These are phyloP conservation scores for Poterioochromonas sp. DNA, from an alignment of 352 stramenopile genomes.

Conservation along the genomic window DNA sequence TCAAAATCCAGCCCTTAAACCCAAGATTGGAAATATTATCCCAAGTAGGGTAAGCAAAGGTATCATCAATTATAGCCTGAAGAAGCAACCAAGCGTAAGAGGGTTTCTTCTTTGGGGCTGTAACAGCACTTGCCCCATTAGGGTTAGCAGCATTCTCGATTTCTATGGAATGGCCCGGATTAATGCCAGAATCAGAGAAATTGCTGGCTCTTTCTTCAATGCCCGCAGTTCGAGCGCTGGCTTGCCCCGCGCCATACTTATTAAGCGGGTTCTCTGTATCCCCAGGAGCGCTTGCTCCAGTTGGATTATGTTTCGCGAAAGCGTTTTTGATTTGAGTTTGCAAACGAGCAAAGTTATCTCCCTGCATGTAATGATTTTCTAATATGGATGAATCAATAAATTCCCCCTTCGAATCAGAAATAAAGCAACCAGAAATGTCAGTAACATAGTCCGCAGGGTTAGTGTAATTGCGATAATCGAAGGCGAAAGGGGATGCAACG, in stretches of 20 bases:
- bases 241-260: not conserved
- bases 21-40: too few species aligned
- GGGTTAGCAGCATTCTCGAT: not conserved
- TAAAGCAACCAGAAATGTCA: slow-evolving; percentile 27
- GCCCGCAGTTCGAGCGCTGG: too few species aligned
- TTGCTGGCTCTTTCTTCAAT: not conserved
- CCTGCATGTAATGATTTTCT: slow-evolving; percentile 12
- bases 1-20: not conserved
- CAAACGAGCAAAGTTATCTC: not conserved
- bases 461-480: slow-evolving; percentile 24
- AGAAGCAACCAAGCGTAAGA: not conserved
- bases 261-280: not conserved
- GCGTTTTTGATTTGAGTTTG: not conserved
- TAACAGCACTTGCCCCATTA: not conserved
- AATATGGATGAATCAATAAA: not conserved
- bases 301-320: not conserved
- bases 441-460: slow-evolving; percentile 44
- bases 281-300: too few species aligned
- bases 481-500: not conserved
- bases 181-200: not conserved
- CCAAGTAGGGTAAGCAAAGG: not conserved
- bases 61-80: not conserved
- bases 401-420: slow-evolving; percentile 3
- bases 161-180: too few species aligned
- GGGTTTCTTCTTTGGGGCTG: too few species aligned